A percentile compares a stretch with the other conserved stretches of the same genome.
These are phyloP conservation scores for Arxiozyma bovina DNA, from an alignment of 1,139 yeast species.

Conservation along the genomic window DNA sequence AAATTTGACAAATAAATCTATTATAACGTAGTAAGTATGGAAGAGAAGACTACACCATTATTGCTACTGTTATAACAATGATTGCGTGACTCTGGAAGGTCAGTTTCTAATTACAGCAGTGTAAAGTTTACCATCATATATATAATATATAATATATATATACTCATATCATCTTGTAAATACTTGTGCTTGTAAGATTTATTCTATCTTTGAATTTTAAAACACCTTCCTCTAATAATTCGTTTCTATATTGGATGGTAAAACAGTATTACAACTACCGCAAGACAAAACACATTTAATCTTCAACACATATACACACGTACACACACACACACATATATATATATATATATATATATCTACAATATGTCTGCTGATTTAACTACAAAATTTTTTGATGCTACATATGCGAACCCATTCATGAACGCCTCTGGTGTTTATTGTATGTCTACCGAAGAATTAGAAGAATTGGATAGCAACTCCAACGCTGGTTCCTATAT, in stretches of 20 bases:
- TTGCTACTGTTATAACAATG: background rate
- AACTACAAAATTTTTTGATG: conserved; percentile 16
- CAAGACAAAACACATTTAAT: background rate
- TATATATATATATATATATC: too few species aligned
- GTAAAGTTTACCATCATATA: background rate
- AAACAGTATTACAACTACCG: background rate
- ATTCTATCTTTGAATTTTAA: too few species aligned
- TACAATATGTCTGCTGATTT: conserved; percentile 9
- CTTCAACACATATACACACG: background rate
- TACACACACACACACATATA: background rate
- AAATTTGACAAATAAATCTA: too few species aligned
- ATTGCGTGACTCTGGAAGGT: background rate
- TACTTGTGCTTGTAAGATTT: background rate
- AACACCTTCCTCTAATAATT: too few species aligned
- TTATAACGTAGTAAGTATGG: background rate
- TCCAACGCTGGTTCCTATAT: conserved; percentile 25
- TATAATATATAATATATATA: too few species aligned
- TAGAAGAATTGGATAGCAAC: conserved; percentile 17
- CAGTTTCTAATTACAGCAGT: background rate
- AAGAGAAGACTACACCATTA: too few species aligned
- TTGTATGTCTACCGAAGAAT: conserved; percentile 22
- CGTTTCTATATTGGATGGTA: background rate
- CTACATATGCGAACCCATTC: conserved; percentile 21
- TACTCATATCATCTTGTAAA: background rate
- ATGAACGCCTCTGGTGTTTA: conserved; percentile 30